Evolutionary conservation across 495 filamentous ascomycete species (phyloP).

Genomic region (Penicillium samsonianum): DNA sequence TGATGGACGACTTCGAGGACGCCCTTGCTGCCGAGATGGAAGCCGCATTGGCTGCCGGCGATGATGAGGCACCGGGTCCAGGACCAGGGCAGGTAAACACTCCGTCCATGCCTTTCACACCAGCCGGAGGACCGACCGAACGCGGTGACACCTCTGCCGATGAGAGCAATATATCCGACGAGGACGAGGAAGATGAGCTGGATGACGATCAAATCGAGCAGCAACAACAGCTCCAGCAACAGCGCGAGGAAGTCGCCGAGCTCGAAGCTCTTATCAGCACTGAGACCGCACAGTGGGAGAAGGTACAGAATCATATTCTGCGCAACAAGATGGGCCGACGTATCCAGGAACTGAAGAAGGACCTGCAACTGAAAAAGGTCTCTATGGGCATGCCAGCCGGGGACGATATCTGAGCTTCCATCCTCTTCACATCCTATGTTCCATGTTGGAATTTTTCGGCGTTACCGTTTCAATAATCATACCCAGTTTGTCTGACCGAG

Average conservation of each 20-base stretch:
- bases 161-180: conserved; percentile 57
- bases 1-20: conserved; percentile 63
- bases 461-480: conserved; percentile 10
- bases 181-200: conserved; percentile 62
- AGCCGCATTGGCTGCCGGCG: conserved; percentile 53
- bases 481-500: conserved; percentile 7
- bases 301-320: conserved; percentile 47
- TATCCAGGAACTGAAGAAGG: conserved; percentile 49
- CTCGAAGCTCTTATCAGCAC: conserved; percentile 48
- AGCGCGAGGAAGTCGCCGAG: conserved; percentile 52
- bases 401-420: conserved; percentile 28
- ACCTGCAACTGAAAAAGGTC: conserved; percentile 51
- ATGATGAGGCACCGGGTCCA: conserved; percentile 31
- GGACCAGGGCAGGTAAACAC: conserved; percentile 33
- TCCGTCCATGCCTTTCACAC: conserved; percentile 39
- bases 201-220: conserved; percentile 55
- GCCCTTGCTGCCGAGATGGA: conserved; percentile 56
- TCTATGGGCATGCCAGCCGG: conserved; percentile 47
- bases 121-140: conserved; percentile 27
- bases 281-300: conserved; percentile 46
- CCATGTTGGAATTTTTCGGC: conserved; percentile 3
- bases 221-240: conserved; percentile 50
- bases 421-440: conserved; percentile 7
- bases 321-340: conserved; percentile 52
- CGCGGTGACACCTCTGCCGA: conserved; percentile 44